Percentiles rank a stretch among this genome's conserved stretches.
phyloP scores from a whole-genome alignment of 2,329 filamentous ascomycete genomes.

The Penicillium aurantiogriseum region DNA sequence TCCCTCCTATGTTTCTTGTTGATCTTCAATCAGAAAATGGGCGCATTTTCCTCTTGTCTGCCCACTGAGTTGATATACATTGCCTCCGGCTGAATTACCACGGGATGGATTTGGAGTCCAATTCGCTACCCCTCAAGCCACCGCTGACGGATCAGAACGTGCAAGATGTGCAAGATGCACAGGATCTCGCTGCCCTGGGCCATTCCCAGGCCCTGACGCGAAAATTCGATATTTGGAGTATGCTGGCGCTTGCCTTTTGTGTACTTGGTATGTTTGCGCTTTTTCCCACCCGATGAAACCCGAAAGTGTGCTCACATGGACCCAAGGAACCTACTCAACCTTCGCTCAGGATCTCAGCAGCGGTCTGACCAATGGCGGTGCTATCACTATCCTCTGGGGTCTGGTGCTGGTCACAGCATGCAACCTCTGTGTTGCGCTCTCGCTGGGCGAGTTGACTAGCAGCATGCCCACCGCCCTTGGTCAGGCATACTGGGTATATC shows the following conservation, averaged over 20 bases:
- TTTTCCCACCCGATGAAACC: neutral
- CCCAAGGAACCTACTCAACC: slow-evolving; percentile 54
- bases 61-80: slow-evolving; percentile 21
- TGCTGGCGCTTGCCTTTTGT: slow-evolving; percentile 58
- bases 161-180: slow-evolving; percentile 36
- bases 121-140: slow-evolving; percentile 28
- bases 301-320: neutral
- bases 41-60: slow-evolving; percentile 14
- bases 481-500: slow-evolving; percentile 58
- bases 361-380: slow-evolving; percentile 56
- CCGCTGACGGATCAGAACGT: slow-evolving; percentile 28
- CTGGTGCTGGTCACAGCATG: slow-evolving; percentile 53
- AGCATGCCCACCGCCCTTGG: slow-evolving; percentile 61
- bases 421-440: slow-evolving; percentile 55
- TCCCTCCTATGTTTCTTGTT: neutral
- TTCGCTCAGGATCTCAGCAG: slow-evolving; percentile 55
- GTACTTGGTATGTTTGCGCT: slow-evolving; percentile 45
- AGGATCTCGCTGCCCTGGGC: slow-evolving; percentile 45
- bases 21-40: slow-evolving; percentile 28
- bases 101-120: slow-evolving; percentile 32
- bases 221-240: slow-evolving; percentile 56
- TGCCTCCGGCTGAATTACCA: slow-evolving; percentile 24
- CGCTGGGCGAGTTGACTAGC: slow-evolving; percentile 57
- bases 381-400: slow-evolving; percentile 57
- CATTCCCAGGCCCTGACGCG: slow-evolving; percentile 45